Evolutionary conservation across 148 eudicot genomes (phyloP).

Genomic region (Persicaria maculosa): DNA sequence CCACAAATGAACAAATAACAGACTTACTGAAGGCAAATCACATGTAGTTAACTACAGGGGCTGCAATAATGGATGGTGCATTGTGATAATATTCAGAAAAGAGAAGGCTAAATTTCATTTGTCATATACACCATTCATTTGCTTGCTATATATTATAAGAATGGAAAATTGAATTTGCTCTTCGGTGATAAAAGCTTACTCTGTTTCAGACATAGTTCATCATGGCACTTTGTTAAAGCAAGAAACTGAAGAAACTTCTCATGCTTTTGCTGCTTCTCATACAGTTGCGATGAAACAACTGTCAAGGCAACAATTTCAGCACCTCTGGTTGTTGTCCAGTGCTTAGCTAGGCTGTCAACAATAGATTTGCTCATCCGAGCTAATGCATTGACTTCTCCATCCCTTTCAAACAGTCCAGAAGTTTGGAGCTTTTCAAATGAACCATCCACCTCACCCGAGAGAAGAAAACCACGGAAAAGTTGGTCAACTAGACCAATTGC

Average conservation of each 20-base stretch:
- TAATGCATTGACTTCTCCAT: slow-evolving; percentile 82
- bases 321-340: slow-evolving; percentile 98
- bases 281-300: slow-evolving; percentile 64
- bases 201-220: slow-evolving; percentile 67
- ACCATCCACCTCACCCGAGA: slow-evolving; percentile 62
- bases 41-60: background rate
- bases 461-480: slow-evolving; percentile 68
- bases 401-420: slow-evolving; percentile 86
- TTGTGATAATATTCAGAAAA: background rate
- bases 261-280: slow-evolving; percentile 91
- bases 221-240: slow-evolving; percentile 94
- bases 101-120: background rate
- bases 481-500: slow-evolving; percentile 69
- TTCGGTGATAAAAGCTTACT: slow-evolving; percentile 38
- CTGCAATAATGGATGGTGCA: background rate
- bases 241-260: slow-evolving; percentile 86
- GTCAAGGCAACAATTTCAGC: slow-evolving; percentile 75
- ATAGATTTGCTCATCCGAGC: slow-evolving; percentile 80
- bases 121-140: background rate
- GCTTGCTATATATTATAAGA: background rate
- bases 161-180: background rate
- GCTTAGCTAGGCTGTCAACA: slow-evolving; percentile 93
- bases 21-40: background rate
- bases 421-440: slow-evolving; percentile 59
- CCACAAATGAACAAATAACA: background rate